Base-by-base conservation (phyloP, 179 eudicot species). In the Amaranthus tricolor region DNA sequence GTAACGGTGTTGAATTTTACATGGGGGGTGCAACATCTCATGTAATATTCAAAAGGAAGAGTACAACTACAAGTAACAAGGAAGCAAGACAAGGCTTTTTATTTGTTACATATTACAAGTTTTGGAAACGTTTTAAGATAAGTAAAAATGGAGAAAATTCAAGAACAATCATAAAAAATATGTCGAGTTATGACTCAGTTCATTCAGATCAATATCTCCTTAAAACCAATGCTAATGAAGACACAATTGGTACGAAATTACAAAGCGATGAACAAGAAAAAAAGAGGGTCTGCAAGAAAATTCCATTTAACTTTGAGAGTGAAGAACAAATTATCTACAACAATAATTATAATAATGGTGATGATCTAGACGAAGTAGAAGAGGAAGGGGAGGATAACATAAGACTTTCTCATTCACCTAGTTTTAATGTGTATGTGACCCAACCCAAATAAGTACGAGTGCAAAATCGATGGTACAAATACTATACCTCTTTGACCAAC, bases 391-490 rank as follows among this genome's bases (percentile, higher is more conserved):
- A 70, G 13, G 45, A 4, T 6, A 2, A 2, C 63, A 54, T 6
- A 43, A 54, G 62, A 6, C 47, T 66, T 20, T 15, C 70, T 21
- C 47, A 20, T 21, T 71, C 70, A 63, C 75, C 64, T 44, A 77
- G 80, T 51, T 77, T 77, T 11, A 77, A 77, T 56, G 71, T 77
- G 43, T 77, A 77, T 10, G 71, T 77, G 15, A 63, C 21, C 31
- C 15, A 49, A 17, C 13, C 20, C 4, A 40, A 62, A 48, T 5
- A 6, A 19, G 40, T 31, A 31, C 40, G 3, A 10, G 44, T 52
- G 43, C 8, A 76, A 43, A 51, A 40, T 52, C 52, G 70, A 69
- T 14, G 79, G 79, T 76, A 76, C 16, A 10, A 20, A 13, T 5
- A 62, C 51, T 24, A 19, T 7, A 61, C 16, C 47, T 12, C 50